Base-by-base conservation (phyloP, 768 basidiomycete species). In the Pleurotus sapidus region DNA sequence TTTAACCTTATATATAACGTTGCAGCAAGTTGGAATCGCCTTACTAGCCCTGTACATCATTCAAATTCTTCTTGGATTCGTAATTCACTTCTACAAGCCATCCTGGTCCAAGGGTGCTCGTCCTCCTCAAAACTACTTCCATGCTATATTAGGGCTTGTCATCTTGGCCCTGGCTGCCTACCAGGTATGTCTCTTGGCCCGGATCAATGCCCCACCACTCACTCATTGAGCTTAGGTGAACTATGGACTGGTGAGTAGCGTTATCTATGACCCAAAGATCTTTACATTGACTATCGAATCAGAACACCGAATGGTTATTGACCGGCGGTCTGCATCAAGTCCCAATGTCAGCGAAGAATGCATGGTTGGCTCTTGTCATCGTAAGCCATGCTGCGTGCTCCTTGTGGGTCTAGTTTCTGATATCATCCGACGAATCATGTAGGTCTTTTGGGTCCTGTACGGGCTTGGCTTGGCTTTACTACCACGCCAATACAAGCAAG, bases 21-120 rank as follows among this genome's bases (percentile, higher is more conserved):
- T 7, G 1, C n/a, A 84, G 75, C 76, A 74, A 66, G 72, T 77
- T 39, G 85, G 85, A 12, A 65, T 82, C 42, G 74, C 76, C 6
- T 72, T 87, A 46, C 70, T 86, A 43, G 70, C 80, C 46, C 68
- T 88, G 7, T 87, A 87, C 65, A 54, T 81, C 55, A 57, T 71
- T 5, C 86, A 87, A 65, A 48, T 82, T 37, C 3, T 71, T 2
- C 59, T 84, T 24, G 86, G 86, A 18, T 56, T 67, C 1, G 49
- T 81, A 66, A 78, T 84, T 46, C 85, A 88, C 67, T 80, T 66
- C 50, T 58, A 81, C 68, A 87, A 87, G 64, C 72, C 70, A 4
- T 59, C 66, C 0, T 47, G 71, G 18, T 69, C 76, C 69, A 63
- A 61, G 60, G 73, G 72, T 51, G 63, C 67, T 68, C 69, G 86